Evolutionary conservation across 176 grass and related monocot genomes (phyloP), one percentile per base, ranked within the genome.

Genomic region (Ensete glaucum): DNA sequence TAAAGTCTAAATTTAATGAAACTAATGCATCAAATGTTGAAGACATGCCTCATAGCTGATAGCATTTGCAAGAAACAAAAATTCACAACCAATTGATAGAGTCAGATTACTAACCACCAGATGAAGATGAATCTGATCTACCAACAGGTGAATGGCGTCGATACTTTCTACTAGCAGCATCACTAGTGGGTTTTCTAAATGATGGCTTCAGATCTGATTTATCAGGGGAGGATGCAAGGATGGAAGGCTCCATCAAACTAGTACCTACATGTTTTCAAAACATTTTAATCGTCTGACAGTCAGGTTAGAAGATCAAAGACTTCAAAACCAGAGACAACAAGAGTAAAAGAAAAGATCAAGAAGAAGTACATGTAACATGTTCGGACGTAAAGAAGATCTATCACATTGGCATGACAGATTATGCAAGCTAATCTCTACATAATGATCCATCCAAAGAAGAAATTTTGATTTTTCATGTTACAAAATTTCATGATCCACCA

Each of bases 121-220:
- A 21, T 68, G 69, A 78, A 64, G 64, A 60, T 48, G 27, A 88
- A 52, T 75, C 76, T 13, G 62, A 70, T 63, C 62, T 71, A 53
- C 57, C 23, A 52, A 25, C 9, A 54, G 64, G 80, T 64, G 69
- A 75, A 69, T 58, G 73, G 19, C 67, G 77, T 14, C 73, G 78
- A 52, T 79, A 81, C 16, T 78, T 74, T 63, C 83, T 77, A 17
- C 50, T 23, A 59, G 55, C 82, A 24, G 23, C 59, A 73, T 82
- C 67, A 73, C 54, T 68, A 51, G 53, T 58, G 48, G 70, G 76
- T 34, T 74, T 83, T 63, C 56, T 73, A 63, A 76, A 72, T 52
- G 66, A 72, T 54, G 55, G 55, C 64, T 63, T 64, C 49, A 50
- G 13, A 13, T 65, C 49, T 64, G 21, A 64, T 52, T 76, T 64